Evolutionary conservation across 169 alveolate species (phyloP), one percentile per base, ranked within the genome.

Genomic region (Eimeria acervulina): DNA sequence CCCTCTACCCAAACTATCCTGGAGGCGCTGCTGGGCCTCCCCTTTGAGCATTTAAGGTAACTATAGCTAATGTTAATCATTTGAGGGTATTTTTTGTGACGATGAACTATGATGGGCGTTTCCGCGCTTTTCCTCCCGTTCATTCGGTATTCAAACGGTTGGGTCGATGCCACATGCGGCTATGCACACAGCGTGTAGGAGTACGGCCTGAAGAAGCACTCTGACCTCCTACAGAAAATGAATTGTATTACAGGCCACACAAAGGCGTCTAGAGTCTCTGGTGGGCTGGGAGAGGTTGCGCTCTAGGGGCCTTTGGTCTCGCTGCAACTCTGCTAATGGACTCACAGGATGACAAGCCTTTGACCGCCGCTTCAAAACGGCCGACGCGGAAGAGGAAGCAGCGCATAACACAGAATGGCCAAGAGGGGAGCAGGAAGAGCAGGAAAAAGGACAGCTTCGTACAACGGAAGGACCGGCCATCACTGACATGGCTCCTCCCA

Each of bases 401-500:
- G 52, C 28, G 52, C 31, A 28, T 2, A 83, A 51, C 33, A 19
- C 91, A 51, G 17, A 33, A 40, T 19, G 74, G 61, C 26, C 44
- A 26, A 26, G 83, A n/a, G 61, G 59, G 83, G 42, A n/a, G 59
- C 83, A 87, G 33, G 94, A 33, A 33, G 31, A 5, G 13, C 63
- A 78, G 12, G 63, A 87, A 61, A 26, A 61, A 28, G 51, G 26
- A 40, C 42, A 8, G 1, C 15, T 2, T 21, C 7, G 31, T 40
- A 2, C 59, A 21, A 7, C 42, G 26, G 55, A 36, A 63, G 38
- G 17, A 40, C 33, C 94, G 63, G 40, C 94, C 94, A 19, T 87
- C 94, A 36, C 83, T 87, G 94, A 61, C 94, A 87, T 87, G 94
- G 94, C 94, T 87, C 38, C 94, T 87, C 61, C 94, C 94, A 40